Base-by-base conservation (phyloP, 192 early-diverging fungal genomes). In the Linnemannia hyalina region DNA sequence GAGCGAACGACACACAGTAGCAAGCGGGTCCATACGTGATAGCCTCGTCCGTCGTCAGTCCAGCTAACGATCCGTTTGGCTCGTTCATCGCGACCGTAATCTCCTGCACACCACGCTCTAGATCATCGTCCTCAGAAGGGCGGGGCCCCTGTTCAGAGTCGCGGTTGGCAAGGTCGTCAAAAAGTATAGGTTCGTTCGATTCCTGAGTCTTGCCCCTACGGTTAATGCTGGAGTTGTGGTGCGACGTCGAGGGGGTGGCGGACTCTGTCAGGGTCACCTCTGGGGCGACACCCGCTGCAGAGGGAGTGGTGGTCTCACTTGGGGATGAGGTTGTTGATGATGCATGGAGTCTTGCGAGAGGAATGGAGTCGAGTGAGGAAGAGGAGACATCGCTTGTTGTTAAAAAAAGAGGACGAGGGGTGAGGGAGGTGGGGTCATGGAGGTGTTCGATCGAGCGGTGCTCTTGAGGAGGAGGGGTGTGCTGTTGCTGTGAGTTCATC, bases 51-150 rank as follows among this genome's bases (percentile, higher is more conserved):
- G 82, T 85, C 6, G 73, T 76, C 65, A 85, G 32, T n/a, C 82
- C 82, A 22, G 73, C 32, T 68, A 80, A 76, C 6, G 82, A 85
- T 49, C 82, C 82, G 26, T 80, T 78, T 29, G 77, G 77, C 32
- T 80, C 82, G n/a, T 77, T 83, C 73, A 85, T 74, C 5, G 82
- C 77, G 20, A 80, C 20, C 22, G 68, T 65, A 55, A 85, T 85
- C 47, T 85, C 82, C 22, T 73, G 82, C 10, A 75, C 55, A 3
- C 77, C 78, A 29, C 82, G 42, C 22, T 85, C 82, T 6, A 85
- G 77, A 73, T 85, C 82, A 68, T 85, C 82, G 44, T 85, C 82
- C 46, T 80, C 82, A 35, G 82, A 85, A 8, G 71, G 82, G 22
- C 77, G 73, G 10, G 65, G 77, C 4, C 32, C 18, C 16, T 65